Conservation (phyloP, 495 filamentous ascomycete genomes). For the Neurospora sp. region DNA sequence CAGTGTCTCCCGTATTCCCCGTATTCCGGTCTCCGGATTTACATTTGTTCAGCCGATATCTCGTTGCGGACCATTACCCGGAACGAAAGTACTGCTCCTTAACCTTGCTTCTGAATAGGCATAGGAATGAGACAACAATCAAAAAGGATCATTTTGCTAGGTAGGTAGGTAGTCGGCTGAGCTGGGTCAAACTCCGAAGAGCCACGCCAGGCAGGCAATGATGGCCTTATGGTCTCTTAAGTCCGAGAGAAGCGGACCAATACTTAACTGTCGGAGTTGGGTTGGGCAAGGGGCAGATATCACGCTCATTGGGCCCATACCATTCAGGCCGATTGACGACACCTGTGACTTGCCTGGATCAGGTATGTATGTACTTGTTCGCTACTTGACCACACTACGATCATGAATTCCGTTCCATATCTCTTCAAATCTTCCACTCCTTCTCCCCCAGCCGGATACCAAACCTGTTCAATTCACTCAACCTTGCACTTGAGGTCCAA, state of each 20-base stretch:
- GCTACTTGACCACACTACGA: not conserved
- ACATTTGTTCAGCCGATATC: not conserved
- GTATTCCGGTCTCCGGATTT: not conserved
- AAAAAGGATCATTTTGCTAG: not conserved
- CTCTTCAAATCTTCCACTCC: not conserved
- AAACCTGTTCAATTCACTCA: not conserved
- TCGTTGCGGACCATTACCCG: not conserved
- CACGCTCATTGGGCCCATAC: not conserved
- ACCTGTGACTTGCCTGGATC: not conserved
- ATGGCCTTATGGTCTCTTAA: not conserved
- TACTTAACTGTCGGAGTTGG: not conserved
- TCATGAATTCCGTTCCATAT: too few relatives aligned
- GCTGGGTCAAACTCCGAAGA: not conserved
- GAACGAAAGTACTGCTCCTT: not conserved
- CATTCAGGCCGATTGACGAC: not conserved
- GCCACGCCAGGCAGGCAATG: not conserved
- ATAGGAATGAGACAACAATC: not conserved
- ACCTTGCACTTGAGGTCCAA: not conserved
- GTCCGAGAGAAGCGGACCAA: not conserved
- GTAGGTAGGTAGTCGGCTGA: not conserved
- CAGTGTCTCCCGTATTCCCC: not conserved
- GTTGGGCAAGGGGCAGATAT: not conserved
- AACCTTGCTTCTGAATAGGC: not conserved
- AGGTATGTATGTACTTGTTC: not conserved
- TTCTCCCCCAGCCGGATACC: not conserved